Evolutionary conservation across 108 stramenopile genomes (phyloP), one percentile per base, ranked within the genome.

Genomic region (Phaeodactylum tricornutum): DNA sequence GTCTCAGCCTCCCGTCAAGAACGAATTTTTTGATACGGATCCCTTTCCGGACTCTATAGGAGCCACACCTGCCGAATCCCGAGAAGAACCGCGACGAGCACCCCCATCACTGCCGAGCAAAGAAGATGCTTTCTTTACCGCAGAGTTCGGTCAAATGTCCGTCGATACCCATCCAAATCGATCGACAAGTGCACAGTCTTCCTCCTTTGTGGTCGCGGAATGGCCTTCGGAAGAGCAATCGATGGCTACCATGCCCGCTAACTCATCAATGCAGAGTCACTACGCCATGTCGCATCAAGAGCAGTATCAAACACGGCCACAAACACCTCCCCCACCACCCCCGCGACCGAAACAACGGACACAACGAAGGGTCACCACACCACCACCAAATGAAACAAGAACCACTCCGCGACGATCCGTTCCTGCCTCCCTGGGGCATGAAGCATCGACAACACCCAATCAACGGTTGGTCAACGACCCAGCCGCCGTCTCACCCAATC

Each of bases 221-320:
- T 40, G 38, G 38, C 38, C 38, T 4, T 40, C 38, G 4, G 21
- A 40, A 20, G 38, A 40, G 21, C 29, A 21, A 3, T 43, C 41
- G 29, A 66, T 61, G 59, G 43, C 66, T 0, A 67, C 72, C 20
- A 43, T 67, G 22, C 61, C 61, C n/a, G 38, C 55, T 27, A 73
- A 67, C 34, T 64, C 63, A 5, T 49, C 69, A 1, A 71, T 71
- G 64, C 69, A 60, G 54, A 57, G 61, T 12, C 51, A 42, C 21
- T 58, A 52, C 21, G 46, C 24, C 3, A 23, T 26, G 41, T 26
- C 5, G 26, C 4, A 44, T 24, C 25, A 22, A 20, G 41, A 34
- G 32, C 61, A 43, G 26, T 28, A 32, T 33, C 41, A 30, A 25
- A 33, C 23, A 20, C 55, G 3, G 27, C 53, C 19, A 41, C 29